A percentile compares a stretch with the other conserved stretches of the same genome.
Conservation (phyloP, 441 rosid genomes). For the Brassica balearica region DNA sequence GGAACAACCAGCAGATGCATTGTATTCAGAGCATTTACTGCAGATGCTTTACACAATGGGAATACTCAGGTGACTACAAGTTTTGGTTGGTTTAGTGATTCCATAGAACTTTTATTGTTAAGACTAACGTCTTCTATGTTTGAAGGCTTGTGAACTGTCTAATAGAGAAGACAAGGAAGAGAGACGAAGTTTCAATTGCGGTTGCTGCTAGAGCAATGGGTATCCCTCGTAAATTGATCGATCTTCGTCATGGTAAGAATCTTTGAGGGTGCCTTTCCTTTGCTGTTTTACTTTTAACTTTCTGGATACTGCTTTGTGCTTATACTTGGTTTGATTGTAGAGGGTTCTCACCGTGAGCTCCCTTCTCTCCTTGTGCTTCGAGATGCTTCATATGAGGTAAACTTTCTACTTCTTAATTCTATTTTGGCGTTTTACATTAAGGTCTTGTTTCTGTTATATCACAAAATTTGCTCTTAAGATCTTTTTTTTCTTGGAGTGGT, state of each 20-base stretch:
- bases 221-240: conserved; percentile 86
- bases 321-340: conserved; percentile 49
- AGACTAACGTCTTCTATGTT: not conserved
- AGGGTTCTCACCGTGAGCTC: conserved; percentile 92
- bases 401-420: conserved; percentile 9
- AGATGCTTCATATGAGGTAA: conserved; percentile 78
- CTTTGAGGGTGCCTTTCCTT: conserved; percentile 24
- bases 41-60: conserved; percentile 91
- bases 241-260: conserved; percentile 88
- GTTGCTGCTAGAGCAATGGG: conserved; percentile 86
- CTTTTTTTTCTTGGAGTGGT: no score
- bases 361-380: conserved; percentile 81
- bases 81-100: conserved; percentile 10
- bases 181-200: conserved; percentile 73
- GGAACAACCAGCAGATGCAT: conserved; percentile 51
- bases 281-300: not conserved
- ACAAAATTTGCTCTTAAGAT: no score
- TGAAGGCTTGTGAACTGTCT: conserved; percentile 93
- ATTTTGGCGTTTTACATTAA: conserved; percentile 5
- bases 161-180: conserved; percentile 83
- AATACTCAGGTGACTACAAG: conserved; percentile 66
- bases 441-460: not conserved
- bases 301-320: conserved; percentile 12
- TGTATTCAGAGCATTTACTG: conserved; percentile 77
- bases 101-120: not conserved